phyloP scores from a whole-genome alignment of 257 asterid genomes.

The Solanum peruvianum region DNA sequence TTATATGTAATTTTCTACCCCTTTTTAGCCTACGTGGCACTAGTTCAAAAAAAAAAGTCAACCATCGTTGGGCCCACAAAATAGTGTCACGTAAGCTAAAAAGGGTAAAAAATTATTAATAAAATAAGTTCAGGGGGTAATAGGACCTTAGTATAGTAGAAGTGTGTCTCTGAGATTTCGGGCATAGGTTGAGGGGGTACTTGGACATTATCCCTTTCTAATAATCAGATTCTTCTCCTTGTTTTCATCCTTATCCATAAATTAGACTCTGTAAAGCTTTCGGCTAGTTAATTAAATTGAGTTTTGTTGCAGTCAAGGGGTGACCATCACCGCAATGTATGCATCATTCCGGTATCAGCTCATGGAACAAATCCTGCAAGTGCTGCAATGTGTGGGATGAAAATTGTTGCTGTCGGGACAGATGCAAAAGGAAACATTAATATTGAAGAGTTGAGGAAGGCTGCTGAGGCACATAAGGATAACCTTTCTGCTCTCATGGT shows the following conservation, averaged over 20 bases:
- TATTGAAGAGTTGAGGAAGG: slow-evolving; percentile 74
- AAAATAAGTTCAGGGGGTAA: too few relatives aligned
- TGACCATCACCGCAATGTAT: slow-evolving; percentile 86
- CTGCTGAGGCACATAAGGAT: slow-evolving; percentile 77
- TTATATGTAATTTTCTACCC: too few relatives aligned
- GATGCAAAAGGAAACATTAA: slow-evolving; percentile 98
- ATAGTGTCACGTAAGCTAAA: too few relatives aligned
- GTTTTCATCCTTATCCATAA: not conserved
- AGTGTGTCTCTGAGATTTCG: too few relatives aligned
- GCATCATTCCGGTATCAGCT: slow-evolving; percentile 98
- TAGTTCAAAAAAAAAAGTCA: too few relatives aligned
- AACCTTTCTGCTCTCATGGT: slow-evolving; percentile 94
- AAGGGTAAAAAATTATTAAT: too few relatives aligned
- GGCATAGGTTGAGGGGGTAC: too few relatives aligned
- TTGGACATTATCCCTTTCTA: too few relatives aligned
- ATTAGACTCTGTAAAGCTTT: not conserved
- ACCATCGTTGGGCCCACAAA: too few relatives aligned
- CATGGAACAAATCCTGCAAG: slow-evolving; percentile 99
- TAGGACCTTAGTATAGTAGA: too few relatives aligned
- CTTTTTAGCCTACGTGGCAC: too few relatives aligned
- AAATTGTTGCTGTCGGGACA: slow-evolving; percentile 92
- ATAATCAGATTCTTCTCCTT: not conserved
- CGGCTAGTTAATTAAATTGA: not conserved
- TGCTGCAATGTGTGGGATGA: slow-evolving; percentile 99
- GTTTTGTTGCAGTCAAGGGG: slow-evolving; percentile 68